Conservation (phyloP, 2,329 filamentous ascomycete genomes). For the Macrophomina phaseolina region DNA sequence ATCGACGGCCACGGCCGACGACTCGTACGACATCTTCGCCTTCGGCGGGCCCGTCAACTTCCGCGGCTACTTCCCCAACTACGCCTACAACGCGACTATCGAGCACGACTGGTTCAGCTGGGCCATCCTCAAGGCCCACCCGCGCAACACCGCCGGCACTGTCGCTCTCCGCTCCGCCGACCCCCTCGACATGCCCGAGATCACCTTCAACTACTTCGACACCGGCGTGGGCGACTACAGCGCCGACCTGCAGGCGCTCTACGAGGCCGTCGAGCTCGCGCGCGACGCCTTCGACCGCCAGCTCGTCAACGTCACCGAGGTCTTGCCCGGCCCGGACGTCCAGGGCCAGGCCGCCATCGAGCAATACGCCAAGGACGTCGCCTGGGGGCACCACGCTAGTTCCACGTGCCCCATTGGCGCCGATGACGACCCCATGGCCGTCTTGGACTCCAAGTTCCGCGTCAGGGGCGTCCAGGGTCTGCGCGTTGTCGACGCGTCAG, state of each 20-base stretch:
- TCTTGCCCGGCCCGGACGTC: constrained; percentile 50
- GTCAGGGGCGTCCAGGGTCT: constrained; percentile 62
- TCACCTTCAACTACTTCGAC: constrained; percentile 53
- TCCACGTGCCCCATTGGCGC: constrained; percentile 62
- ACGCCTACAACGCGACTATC: constrained; percentile 52
- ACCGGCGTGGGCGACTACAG: constrained; percentile 54
- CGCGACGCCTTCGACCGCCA: constrained; percentile 48
- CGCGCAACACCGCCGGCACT: constrained; percentile 65
- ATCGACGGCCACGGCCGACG: constrained; percentile 48
- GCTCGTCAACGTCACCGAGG: constrained; percentile 47
- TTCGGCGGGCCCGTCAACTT: constrained; percentile 62
- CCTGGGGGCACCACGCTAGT: constrained; percentile 60
- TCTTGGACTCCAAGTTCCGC: constrained; percentile 62
- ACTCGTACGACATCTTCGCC: constrained; percentile 61
- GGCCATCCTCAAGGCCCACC: constrained; percentile 66
- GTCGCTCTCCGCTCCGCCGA: constrained; percentile 66
- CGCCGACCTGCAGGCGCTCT: constrained; percentile 58
- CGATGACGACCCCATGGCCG: constrained; percentile 59
- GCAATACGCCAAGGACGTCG: constrained; percentile 38
- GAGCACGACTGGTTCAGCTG: constrained; percentile 55
- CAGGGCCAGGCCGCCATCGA: constrained; percentile 49
- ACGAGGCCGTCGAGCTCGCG: constrained; percentile 61
- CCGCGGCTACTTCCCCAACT: constrained; percentile 63
- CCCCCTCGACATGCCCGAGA: constrained; percentile 67
- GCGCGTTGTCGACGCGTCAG: constrained; percentile 66